Conservation (phyloP, 2,329 filamentous ascomycete genomes). For the Colletotrichum scovillei region DNA sequence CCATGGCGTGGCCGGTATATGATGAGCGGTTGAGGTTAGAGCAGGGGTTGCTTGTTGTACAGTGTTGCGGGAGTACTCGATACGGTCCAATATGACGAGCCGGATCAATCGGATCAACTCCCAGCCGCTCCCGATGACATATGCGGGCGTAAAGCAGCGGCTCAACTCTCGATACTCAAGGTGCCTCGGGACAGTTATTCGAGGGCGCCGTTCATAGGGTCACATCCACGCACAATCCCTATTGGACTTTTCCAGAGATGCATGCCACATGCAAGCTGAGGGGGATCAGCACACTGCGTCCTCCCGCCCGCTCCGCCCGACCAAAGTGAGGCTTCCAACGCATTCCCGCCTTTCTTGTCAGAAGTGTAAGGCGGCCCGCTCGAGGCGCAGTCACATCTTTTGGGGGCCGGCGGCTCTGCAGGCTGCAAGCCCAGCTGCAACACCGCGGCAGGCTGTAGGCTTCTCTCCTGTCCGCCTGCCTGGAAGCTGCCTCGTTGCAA, state of each 20-base stretch:
- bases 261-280: not conserved
- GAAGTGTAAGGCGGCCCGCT: not conserved
- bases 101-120: conserved; percentile 8
- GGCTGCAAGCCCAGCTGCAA: not conserved
- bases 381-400: conserved; percentile 22
- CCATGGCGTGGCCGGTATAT: conserved; percentile 2
- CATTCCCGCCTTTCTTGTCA: not conserved
- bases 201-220: not conserved
- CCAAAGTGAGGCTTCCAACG: conserved; percentile 16
- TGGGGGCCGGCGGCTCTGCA: not conserved
- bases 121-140: not conserved
- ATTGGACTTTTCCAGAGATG: not conserved
- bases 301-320: conserved; percentile 7
- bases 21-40: not conserved
- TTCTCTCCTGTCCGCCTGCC: not conserved
- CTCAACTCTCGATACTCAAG: not conserved
- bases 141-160: not conserved
- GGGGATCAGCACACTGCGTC: conserved; percentile 4
- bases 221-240: not conserved
- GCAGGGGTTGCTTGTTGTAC: not conserved
- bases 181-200: too few relatives aligned
- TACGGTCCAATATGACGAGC: not conserved
- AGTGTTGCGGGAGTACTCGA: not conserved
- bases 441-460: not conserved
- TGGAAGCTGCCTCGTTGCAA: not conserved